Base-by-base conservation (phyloP, 345 rosid species). In the Tarenaya hassleriana region DNA sequence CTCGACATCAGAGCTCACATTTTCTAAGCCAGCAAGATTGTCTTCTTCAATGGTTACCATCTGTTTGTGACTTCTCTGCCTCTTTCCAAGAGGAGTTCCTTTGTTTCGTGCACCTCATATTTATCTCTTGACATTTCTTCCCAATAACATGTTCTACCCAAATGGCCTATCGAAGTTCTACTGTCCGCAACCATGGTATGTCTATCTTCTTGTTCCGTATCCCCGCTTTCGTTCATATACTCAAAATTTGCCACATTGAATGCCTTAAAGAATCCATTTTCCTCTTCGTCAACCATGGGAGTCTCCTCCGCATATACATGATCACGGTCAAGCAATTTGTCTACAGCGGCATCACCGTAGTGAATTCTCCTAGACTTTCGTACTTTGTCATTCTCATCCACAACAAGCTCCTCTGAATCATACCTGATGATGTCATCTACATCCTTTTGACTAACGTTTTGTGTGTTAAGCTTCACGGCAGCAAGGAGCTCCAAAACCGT, bases 161-260 rank as follows among this genome's bases (percentile, higher is more conserved):
- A 62, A 72, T 41, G 75, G 58, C 59, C 73, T 37, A 63, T 14
- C 11, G 75, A 60, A 58, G 78, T 61, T 69, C 75, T 84, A 4
- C 61, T 70, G 69, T 88, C 95, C 50, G 67, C 58, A 10, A 72
- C 76, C 6, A 68, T 74, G 62, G 75, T 85, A 63, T 68, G 85
- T 34, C 78, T 82, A 71, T 71, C 77, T 57, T 71, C 78, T 69
- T 77, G 79, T 13, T 77, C 89, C 12, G 66, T 84, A 14, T 79
- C 84, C 71, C 81, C 83, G 21, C 49, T 84, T 76, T 92, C 91
- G 0, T 88, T 97, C 48, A 86, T 83, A 63, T 75, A 94, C 75
- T 88, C 94, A 52, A 94, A 94, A 70, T 94, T 94, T 38, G 99
- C 97, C 49, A 94, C 99, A 97, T 94, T 94, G 73, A 94, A 94